These are phyloP conservation scores for Limnomonas spitsbergensis DNA, from an alignment of 139 green algal genomes.

Conservation along the genomic window DNA sequence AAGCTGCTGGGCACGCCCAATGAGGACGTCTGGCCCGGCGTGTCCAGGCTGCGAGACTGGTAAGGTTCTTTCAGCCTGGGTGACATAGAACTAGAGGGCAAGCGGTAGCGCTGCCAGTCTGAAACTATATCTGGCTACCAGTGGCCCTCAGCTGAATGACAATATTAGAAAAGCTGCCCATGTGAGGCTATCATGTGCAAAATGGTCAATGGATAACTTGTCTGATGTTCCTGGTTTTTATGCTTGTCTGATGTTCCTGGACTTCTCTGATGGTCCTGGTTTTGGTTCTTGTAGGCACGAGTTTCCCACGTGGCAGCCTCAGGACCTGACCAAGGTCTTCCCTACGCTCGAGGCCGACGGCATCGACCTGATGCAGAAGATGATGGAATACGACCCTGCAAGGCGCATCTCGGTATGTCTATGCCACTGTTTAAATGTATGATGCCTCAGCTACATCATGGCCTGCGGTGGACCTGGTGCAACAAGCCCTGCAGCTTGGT, in stretches of 20 bases:
- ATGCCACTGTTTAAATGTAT: not conserved
- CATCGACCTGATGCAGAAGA: conserved; percentile 68
- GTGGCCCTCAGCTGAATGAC: too few relatives aligned
- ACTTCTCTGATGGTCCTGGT: too few relatives aligned
- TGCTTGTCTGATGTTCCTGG: too few relatives aligned
- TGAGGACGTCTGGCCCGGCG: conserved; percentile 69
- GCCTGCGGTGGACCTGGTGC: too few relatives aligned
- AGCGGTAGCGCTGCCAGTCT: too few relatives aligned
- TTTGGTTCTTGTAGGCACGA: conserved; percentile 49
- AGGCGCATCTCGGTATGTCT: conserved; percentile 72
- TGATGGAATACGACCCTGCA: conserved; percentile 75
- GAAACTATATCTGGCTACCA: too few relatives aligned
- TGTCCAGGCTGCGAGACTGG: conserved; percentile 62
- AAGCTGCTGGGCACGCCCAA: conserved; percentile 81
- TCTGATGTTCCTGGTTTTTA: too few relatives aligned
- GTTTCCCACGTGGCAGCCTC: conserved; percentile 59
- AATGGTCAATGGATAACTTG: too few relatives aligned
- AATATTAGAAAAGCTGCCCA: not conserved
- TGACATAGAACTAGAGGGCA: too few relatives aligned
- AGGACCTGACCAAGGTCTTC: conserved; percentile 68
- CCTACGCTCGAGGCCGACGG: conserved; percentile 73
- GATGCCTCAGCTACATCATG: not conserved
- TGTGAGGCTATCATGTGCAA: too few relatives aligned
- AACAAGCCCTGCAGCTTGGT: too few relatives aligned
- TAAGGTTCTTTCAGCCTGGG: conserved; percentile 19